Conservation (phyloP, 2,329 filamentous ascomycete genomes). For the Mariannaea elegans region DNA sequence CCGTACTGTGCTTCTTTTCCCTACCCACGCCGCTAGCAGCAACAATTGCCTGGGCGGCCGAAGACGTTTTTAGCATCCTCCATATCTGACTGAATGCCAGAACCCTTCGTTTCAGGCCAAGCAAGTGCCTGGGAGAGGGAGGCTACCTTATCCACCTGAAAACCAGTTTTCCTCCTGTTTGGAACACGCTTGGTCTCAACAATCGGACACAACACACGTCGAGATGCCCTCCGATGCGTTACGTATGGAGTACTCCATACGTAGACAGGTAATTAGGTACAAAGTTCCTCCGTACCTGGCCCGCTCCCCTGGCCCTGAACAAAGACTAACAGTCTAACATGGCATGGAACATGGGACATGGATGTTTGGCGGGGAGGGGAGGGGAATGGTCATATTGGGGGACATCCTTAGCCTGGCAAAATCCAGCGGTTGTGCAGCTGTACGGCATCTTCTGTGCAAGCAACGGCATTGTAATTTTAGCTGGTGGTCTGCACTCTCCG, state of each 20-base stretch:
- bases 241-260: not conserved
- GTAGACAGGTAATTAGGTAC: not conserved
- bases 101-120: not conserved
- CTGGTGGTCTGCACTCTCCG: not conserved
- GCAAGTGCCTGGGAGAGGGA: no score
- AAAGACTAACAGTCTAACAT: conserved; percentile 14
- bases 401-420: not conserved
- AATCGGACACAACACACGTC: not conserved
- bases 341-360: conserved; percentile 11
- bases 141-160: no score
- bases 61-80: not conserved
- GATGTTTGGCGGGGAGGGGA: conserved; percentile 7
- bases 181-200: not conserved
- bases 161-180: not conserved
- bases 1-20: no score
- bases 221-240: not conserved
- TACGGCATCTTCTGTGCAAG: not conserved
- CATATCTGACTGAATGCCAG: not conserved
- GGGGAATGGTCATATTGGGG: not conserved
- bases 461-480: conserved; percentile 1
- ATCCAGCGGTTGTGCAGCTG: conserved; percentile 6
- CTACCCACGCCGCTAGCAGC: conserved; percentile 2
- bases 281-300: conserved; percentile 7
- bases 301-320: conserved; percentile 1
- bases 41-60: not conserved